A percentile compares a stretch with the other conserved stretches of the same genome.
phyloP scores from a whole-genome alignment of 768 basidiomycete species.

The Myochromella boudieri region DNA sequence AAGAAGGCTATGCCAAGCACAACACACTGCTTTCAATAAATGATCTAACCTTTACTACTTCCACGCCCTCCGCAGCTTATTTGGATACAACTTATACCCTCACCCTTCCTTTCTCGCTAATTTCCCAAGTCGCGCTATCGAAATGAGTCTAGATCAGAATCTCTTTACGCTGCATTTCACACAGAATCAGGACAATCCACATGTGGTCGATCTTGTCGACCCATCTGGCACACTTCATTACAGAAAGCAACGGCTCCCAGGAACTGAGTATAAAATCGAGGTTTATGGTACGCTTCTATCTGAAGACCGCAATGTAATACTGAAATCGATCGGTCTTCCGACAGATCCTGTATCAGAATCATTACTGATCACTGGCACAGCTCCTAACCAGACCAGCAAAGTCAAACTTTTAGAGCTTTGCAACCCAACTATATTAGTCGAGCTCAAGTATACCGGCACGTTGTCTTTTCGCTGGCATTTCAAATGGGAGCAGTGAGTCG shows the following conservation, averaged over 20 bases:
- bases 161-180: constrained; percentile 76
- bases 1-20: too few relatives aligned
- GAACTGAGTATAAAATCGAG: constrained; percentile 60
- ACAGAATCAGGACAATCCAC: constrained; percentile 55
- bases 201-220: constrained; percentile 71
- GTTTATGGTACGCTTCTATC: constrained; percentile 53
- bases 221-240: constrained; percentile 65
- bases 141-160: constrained; percentile 85
- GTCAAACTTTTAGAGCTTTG: constrained; percentile 72
- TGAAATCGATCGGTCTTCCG: neutral
- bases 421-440: constrained; percentile 71
- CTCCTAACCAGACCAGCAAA: constrained; percentile 66
- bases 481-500: constrained; percentile 82
- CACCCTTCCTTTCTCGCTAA: neutral
- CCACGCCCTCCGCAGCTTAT: too few relatives aligned
- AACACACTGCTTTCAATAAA: too few relatives aligned
- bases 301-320: neutral
- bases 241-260: constrained; percentile 61
- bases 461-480: constrained; percentile 77
- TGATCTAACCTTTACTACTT: too few relatives aligned
- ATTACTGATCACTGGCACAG: constrained; percentile 65
- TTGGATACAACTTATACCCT: too few relatives aligned
- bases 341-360: constrained; percentile 74
- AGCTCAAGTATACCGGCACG: constrained; percentile 73
- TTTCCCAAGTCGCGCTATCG: neutral